Evolutionary conservation across 1,139 yeast genomes (phyloP), one percentile per base, ranked within the genome.

Genomic region (Meyerozyma sp.): DNA sequence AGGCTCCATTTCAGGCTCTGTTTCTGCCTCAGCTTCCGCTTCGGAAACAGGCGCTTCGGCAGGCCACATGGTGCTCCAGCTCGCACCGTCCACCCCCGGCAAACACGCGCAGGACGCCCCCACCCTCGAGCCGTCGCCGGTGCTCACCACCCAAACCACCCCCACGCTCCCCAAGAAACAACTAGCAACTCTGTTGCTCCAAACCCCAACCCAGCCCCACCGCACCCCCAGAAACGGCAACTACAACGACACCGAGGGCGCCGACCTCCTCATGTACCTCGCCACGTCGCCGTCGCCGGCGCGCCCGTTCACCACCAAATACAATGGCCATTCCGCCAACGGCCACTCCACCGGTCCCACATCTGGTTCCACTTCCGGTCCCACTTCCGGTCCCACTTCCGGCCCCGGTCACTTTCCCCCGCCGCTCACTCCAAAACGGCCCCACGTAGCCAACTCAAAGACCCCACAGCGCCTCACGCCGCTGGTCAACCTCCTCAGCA

Each of bases 281-380:
- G 95, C 95, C 3, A 85, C 94, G 4, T 85, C 95, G 3, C 96
- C 96, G 1, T 84, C 93, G 0, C 89, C 91, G 0, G 82, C 84
- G 1, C 71, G 69, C 42, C 66, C 70, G 8, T 21, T 21, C 23
- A 21, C 23, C 23, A 21, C 23, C 23, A 21, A 21, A 8, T 21
- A 21, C 23, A 21, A 21, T 8, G 23, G 23, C 23, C 23, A 21
- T 6, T 21, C 23, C 5, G 23, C 5, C 23, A 21, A 21, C 5
- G 23, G 23, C 18, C 18, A 16, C 18, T 16, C 18, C 18, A 16
- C 18, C 18, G 18, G 18, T 16, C 18, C 3, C 18, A 16, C 3
- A 3, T 16, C 18, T 3, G 18, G 18, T 16, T 3, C 18, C 3
- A 16, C 3, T 16, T 16, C 18, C 18, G 18, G 18, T 16, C 18